These are phyloP conservation scores for Backusella parvicylindrica DNA, from an alignment of 192 early-diverging fungal genomes.

Conservation along the genomic window DNA sequence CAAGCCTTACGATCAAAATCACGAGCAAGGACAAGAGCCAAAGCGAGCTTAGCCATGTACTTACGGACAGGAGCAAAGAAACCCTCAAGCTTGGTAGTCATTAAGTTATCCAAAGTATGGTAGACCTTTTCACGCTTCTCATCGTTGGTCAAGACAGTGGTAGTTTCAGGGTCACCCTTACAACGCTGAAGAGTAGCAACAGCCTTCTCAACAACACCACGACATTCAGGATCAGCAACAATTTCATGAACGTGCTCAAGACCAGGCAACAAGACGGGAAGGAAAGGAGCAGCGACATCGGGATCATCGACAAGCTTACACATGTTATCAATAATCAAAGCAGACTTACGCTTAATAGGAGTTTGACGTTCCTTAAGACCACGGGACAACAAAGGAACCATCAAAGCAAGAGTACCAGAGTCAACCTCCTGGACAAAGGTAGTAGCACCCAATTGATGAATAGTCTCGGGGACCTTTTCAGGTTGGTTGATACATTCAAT, in stretches of 20 bases:
- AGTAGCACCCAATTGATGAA: constrained; percentile 76
- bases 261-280: constrained; percentile 73
- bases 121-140: constrained; percentile 45
- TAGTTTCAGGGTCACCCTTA: constrained; percentile 43
- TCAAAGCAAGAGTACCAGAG: constrained; percentile 73
- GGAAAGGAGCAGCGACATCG: constrained; percentile 73
- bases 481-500: constrained; percentile 75
- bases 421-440: constrained; percentile 80
- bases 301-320: constrained; percentile 86
- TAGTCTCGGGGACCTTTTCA: constrained; percentile 73
- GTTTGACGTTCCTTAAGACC: constrained; percentile 66
- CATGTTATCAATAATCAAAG: constrained; percentile 90
- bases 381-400: constrained; percentile 74
- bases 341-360: constrained; percentile 71
- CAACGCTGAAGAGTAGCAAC: constrained; percentile 63
- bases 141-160: constrained; percentile 39
- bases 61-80: constrained; percentile 47
- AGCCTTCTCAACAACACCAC: constrained; percentile 64
- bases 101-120: constrained; percentile 49
- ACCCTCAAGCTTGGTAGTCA: constrained; percentile 50
- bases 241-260: constrained; percentile 74
- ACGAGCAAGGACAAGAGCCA: constrained; percentile 56
- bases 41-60: constrained; percentile 59
- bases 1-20: constrained; percentile 63
- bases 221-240: constrained; percentile 76